Evolutionary conservation across 148 eudicot species (phyloP).

Genomic region (Spergularia bocconei): DNA sequence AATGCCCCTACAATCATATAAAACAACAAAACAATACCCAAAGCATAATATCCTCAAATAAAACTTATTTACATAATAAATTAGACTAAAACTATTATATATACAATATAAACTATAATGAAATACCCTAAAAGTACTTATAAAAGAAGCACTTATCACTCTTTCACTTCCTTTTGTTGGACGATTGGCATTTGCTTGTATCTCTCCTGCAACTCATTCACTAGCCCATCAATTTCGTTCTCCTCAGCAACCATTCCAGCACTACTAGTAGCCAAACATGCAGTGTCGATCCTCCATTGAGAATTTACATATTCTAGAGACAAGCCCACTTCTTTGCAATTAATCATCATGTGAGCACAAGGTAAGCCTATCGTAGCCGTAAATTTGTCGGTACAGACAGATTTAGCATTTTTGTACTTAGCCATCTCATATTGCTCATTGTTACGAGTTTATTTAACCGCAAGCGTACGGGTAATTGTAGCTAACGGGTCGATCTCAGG

Average conservation of each 20-base stretch:
- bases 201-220: neutral
- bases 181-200: neutral
- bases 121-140: no score
- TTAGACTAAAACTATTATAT: no score
- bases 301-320: neutral
- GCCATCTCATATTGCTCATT: neutral
- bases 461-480: no score
- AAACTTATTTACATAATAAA: no score
- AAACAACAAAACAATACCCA: no score
- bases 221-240: neutral
- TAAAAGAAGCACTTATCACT: no score
- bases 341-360: conserved; percentile 6
- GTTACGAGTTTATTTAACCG: no score
- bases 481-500: no score
- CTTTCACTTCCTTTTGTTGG: neutral
- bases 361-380: neutral
- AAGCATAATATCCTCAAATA: no score
- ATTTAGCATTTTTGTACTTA: neutral
- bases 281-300: neutral
- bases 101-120: no score
- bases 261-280: neutral
- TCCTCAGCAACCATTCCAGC: neutral
- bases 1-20: no score
- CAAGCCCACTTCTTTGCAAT: neutral
- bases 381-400: neutral